phyloP scores from a whole-genome alignment of 2,329 filamentous ascomycete genomes.

The Pyrenophora graminea region DNA sequence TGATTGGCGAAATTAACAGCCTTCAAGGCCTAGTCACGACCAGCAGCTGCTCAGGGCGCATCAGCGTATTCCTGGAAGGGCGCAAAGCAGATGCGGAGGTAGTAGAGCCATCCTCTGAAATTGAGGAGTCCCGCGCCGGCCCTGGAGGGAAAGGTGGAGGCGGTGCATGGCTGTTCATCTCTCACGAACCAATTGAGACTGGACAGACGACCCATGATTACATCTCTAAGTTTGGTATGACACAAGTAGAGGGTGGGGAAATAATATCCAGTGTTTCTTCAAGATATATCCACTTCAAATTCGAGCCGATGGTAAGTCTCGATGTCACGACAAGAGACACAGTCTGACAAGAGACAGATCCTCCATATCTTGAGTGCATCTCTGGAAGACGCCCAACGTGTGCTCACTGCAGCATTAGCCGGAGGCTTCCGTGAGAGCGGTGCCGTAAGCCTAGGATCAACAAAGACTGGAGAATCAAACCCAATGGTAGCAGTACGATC shows the following conservation, averaged over 20 bases:
- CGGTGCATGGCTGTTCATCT: constrained; percentile 82
- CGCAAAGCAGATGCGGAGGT: constrained; percentile 50
- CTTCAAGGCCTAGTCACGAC: constrained; percentile 81
- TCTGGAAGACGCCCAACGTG: constrained; percentile 70
- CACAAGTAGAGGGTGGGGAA: constrained; percentile 3
- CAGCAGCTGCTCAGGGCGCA: constrained; percentile 86
- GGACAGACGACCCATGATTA: constrained; percentile 17
- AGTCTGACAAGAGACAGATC: constrained; percentile 63
- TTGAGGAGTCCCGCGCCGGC: constrained; percentile 55
- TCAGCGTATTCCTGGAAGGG: constrained; percentile 88
- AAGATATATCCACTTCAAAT: constrained; percentile 78
- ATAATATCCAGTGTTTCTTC: constrained; percentile 29
- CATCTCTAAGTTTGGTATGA: constrained; percentile 48
- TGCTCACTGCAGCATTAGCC: constrained; percentile 75
- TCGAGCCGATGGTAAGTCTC: constrained; percentile 83
- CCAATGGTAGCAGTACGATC: constrained; percentile 87
- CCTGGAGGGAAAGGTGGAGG: constrained; percentile 83
- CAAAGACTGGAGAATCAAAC: constrained; percentile 50
- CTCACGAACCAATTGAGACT: constrained; percentile 70
- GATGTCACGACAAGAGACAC: neutral
- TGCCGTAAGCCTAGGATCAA: constrained; percentile 66
- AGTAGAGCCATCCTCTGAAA: constrained; percentile 13
- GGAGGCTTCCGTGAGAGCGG: constrained; percentile 92
- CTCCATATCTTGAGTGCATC: constrained; percentile 84
- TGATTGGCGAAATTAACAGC: constrained; percentile 79